Base-by-base conservation (phyloP, 1,284 basidiomycete genomes). In the Naganishia sp. region DNA sequence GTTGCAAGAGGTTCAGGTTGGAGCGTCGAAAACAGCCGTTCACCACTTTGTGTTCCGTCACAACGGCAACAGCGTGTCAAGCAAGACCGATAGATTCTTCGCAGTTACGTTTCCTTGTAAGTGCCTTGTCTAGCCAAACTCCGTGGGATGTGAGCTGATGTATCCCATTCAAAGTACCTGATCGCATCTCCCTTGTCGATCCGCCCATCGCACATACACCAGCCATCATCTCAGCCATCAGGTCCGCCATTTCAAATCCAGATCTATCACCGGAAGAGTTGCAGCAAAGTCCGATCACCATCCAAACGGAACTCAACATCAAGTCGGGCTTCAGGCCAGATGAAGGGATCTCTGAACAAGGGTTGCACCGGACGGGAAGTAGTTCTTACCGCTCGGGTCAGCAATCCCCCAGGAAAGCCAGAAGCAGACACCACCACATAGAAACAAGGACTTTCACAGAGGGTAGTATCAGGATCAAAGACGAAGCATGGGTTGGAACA, bases 111-210 rank as follows among this genome's bases (percentile, higher is more conserved):
- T 66, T n/a, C 65, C 65, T 3, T 21, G 65, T 66, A 25, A 54
- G 65, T 31, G 17, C n/a, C 32, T n/a, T 41, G 6, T 43, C 17
- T 18, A n/a, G 21, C 61, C 28, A 28, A 28, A 28, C 28, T 28
- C 28, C 28, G 28, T 28, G 28, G 28, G 28, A 28, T 28, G 28
- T 28, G 28, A 28, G 28, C 28, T 28, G 28, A 28, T 28, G 28
- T 28, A 5, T 28, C 5, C 5, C 28, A 28, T 28, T 28, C n/a
- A 5, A 28, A 66, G 65, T 61, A 70, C 69, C 42, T 70, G 63
- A 64, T 73, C 74, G 65, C 70, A 74, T 50, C 71, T 71, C 77
- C 74, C 78, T 21, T 71, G 71, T 56, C 68, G 65, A 63, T 74
- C 75, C 45, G 72, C 71, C 57, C 72, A 52, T 7, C 63, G 66